Base-by-base conservation (phyloP, 306 rosid genomes). In the Vigna nakashimae region DNA sequence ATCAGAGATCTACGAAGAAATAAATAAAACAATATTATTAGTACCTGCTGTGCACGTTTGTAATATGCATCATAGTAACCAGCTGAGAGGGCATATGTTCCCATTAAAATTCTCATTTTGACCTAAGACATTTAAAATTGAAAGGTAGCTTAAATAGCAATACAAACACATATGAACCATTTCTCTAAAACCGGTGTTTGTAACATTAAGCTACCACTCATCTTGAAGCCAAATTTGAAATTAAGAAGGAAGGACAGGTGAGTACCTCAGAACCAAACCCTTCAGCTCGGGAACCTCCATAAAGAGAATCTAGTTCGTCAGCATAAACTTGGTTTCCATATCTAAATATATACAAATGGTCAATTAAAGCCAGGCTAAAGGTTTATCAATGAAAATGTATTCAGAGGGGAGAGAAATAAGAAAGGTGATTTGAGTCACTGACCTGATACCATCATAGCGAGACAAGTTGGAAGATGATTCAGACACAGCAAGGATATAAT, bases 11-110 rank as follows among this genome's bases (percentile, higher is more conserved):
- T 24, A 74, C 66, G 72, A 67, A 77, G 20, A 59, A 68, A 52
- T 10, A 16, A 45, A 60, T 46, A 58, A 67, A 72, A 59, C 11
- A 70, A 73, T 68, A 38, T 36, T 59, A 32, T 80, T 5, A 52
- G 56, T 85, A 95, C 99, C 99, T 95, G 99, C 78, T 95, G 99
- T 72, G 99, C 99, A 3, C 96, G 96, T 84, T 95, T 95, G 92
- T 95, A 92, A 85, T 89, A 95, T 75, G 98, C 98, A 85, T 95
- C 99, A 87, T 95, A 95, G 83, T 95, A 95, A 83, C 98, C 99
- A 65, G 99, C 97, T 46, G 99, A 95, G 82, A 95, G 99, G 36
- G 96, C 97, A 85, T 95, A 95, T 28, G 98, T 91, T 71, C 99
- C 99, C 79, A 84, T 91, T 82, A 95, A 86, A 82, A 95, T 92